A percentile compares a stretch with the other conserved stretches of the same genome.
These are phyloP conservation scores for Infundibulicybe gibba DNA, from an alignment of 768 basidiomycete species.

Conservation along the genomic window DNA sequence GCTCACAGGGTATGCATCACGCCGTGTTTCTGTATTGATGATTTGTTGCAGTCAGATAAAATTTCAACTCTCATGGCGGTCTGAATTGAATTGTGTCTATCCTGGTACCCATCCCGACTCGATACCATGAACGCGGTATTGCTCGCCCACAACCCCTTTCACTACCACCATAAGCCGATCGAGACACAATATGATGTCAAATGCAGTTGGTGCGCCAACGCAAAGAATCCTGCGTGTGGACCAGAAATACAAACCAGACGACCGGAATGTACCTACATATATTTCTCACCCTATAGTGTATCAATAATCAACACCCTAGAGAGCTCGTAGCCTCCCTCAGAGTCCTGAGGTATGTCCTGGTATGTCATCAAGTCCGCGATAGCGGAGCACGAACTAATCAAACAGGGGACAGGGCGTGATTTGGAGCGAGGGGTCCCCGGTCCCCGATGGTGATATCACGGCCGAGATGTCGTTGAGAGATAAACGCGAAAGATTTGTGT, in stretches of 20 bases:
- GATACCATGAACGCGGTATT: conserved; percentile 78
- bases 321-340: conserved; percentile 72
- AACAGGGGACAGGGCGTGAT: conserved; percentile 77
- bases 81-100: no score
- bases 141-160: conserved; percentile 85
- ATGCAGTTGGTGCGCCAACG: conserved; percentile 70
- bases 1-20: no score
- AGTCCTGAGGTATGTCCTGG: conserved; percentile 66
- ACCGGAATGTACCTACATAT: conserved; percentile 49
- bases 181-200: conserved; percentile 64
- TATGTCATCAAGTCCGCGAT: conserved; percentile 63
- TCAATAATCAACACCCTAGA: conserved; percentile 69
- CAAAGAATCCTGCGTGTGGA: conserved; percentile 50
- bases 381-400: conserved; percentile 42
- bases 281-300: conserved; percentile 74
- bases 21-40: no score
- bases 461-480: conserved; percentile 30
- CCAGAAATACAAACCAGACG: background rate
- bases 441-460: conserved; percentile 73
- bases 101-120: conserved; percentile 11
- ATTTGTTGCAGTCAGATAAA: no score
- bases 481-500: background rate
- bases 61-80: no score
- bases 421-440: conserved; percentile 75
- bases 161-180: conserved; percentile 78